phyloP scores from a whole-genome alignment of 164 flowering plant genomes.

The Aristolochia californica region DNA sequence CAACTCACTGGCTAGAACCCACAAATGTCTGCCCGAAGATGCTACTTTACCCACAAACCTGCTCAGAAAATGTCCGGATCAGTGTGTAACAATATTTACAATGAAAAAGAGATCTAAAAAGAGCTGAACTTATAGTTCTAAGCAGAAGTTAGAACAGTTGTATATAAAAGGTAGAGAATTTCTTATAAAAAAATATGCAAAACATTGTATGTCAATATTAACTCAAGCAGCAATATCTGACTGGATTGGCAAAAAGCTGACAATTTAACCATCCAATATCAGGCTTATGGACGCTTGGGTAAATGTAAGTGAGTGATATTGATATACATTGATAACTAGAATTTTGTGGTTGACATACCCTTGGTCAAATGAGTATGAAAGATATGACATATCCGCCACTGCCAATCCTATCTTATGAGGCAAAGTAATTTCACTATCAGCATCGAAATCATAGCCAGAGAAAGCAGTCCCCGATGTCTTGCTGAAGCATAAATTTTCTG shows the following conservation, averaged over 20 bases:
- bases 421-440: constrained; percentile 11
- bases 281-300: too few species aligned
- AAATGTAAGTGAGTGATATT: too few species aligned
- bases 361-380: constrained; percentile 46
- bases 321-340: too few species aligned
- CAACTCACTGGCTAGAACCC: constrained; percentile 35
- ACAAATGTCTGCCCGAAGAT: constrained; percentile 32
- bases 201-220: too few species aligned
- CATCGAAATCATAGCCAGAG: constrained; percentile 11
- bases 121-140: background rate
- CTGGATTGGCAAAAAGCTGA: too few species aligned
- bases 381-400: constrained; percentile 51
- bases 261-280: too few species aligned
- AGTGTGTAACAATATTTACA: background rate
- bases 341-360: constrained; percentile 39
- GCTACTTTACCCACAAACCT: constrained; percentile 74
- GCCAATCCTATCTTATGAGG: constrained; percentile 20
- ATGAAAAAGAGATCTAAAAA: background rate
- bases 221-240: too few species aligned
- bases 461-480: constrained; percentile 7
- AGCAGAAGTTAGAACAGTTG: background rate
- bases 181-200: too few species aligned
- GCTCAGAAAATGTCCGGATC: constrained; percentile 3
- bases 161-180: background rate
- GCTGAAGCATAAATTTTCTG: constrained; percentile 13